Base-by-base conservation (phyloP, 371 early-diverging fungal species). In the Parasitella parasitica region DNA sequence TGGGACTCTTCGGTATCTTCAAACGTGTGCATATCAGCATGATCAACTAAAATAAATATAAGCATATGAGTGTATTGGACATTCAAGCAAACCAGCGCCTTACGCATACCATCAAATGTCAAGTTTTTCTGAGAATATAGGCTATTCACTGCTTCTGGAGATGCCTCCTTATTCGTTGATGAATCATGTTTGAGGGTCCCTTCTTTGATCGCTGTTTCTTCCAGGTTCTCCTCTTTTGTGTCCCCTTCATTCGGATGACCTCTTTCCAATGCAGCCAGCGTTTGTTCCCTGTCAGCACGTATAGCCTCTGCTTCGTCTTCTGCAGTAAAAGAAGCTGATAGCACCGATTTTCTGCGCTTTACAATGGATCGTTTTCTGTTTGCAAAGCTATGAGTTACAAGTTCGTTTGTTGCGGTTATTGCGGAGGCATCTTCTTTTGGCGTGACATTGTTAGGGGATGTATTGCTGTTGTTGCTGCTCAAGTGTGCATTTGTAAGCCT, bases 301-400 rank as follows among this genome's bases (percentile, higher is more conserved):
- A 63, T 57, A 6, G 62, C 16, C 59, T 69, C 64, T 67, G 68
- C 32, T 36, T 77, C 75, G 51, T 81, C 77, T 1, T 66, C 59
- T n/a, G 76, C 64, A 16, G 76, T 77, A 28, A 72, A 76, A 13
- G 79, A 78, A 4, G 69, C 58, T 3, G 82, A 80, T 48, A 84
- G 39, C 36, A 81, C 72, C 4, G 82, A 81, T 58, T 72, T 72
- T 12, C 85, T 67, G 22, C 82, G 58, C 50, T 71, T 66, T 1
- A 59, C 65, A n/a, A 69, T 65, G 15, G 72, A 64, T 15, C 65
- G 60, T 34, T 66, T 56, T 55, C 72, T 69, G 24, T 72, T 67
- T 6, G 72, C 72, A 50, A 68, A 70, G 24, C 75, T 70, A 56
- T 76, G 77, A 15, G 71, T 67, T 48, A 54, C 32, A 16, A 56